phyloP scores from a whole-genome alignment of 371 early-diverging fungal species.

The Polyrhizophydium stewartii region DNA sequence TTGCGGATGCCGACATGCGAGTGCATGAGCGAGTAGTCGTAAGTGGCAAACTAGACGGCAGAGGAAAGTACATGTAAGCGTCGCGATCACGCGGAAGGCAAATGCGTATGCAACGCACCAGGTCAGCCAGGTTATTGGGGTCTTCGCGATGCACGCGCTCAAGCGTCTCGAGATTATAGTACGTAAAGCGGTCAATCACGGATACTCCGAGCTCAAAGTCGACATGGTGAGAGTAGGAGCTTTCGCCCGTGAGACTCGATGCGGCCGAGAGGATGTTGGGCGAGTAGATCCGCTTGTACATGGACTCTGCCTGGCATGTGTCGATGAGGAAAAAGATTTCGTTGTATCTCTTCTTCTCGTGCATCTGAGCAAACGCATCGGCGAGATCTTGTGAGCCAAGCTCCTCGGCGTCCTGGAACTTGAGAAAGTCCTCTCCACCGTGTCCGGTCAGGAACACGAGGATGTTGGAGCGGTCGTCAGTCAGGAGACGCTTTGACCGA shows the following conservation, averaged over 20 bases:
- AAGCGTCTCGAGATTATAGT: conserved; percentile 84
- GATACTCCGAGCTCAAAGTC: conserved; percentile 92
- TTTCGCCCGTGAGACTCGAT: conserved; percentile 78
- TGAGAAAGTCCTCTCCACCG: conserved; percentile 95
- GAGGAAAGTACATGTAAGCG: background rate
- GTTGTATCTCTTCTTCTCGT: conserved; percentile 89
- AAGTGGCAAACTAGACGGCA: conserved; percentile 65
- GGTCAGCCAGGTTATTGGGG: conserved; percentile 63
- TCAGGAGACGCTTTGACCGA: conserved; percentile 83
- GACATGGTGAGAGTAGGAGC: conserved; percentile 92
- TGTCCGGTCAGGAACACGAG: conserved; percentile 97
- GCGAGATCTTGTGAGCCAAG: conserved; percentile 90
- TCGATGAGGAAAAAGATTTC: conserved; percentile 96
- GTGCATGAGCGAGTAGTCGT: conserved; percentile 63
- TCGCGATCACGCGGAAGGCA: background rate
- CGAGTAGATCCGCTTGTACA: conserved; percentile 85
- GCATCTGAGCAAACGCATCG: conserved; percentile 95
- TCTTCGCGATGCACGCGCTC: conserved; percentile 79
- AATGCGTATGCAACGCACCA: conserved; percentile 60
- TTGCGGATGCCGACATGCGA: conserved; percentile 78
- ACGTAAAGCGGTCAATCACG: conserved; percentile 95
- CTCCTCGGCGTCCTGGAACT: conserved; percentile 97
- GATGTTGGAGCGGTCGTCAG: conserved; percentile 92
- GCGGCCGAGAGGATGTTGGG: conserved; percentile 91
- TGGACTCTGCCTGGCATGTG: conserved; percentile 96